Percentiles rank a stretch among this genome's conserved stretches.
These are phyloP conservation scores for Salix caprea DNA, from an alignment of 345 rosid species.

Conservation along the genomic window DNA sequence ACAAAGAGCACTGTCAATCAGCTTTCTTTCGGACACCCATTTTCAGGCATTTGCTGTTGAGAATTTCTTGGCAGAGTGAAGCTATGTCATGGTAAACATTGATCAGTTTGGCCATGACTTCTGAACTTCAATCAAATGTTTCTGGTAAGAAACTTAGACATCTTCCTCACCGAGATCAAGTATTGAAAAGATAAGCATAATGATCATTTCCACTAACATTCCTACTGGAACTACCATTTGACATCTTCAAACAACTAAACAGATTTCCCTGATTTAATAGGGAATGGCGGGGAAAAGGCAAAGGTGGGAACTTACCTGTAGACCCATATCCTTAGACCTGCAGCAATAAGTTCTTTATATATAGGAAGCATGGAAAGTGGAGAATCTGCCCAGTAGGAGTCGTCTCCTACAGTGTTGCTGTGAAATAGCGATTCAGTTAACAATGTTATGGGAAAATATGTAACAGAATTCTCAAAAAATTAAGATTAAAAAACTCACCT, in stretches of 20 bases:
- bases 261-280: not conserved
- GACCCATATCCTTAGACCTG: constrained; percentile 81
- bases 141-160: not conserved
- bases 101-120: not conserved
- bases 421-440: not conserved
- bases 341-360: constrained; percentile 78
- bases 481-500: constrained; percentile 36
- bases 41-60: too few species aligned
- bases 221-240: not conserved
- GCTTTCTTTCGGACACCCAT: not conserved
- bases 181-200: not conserved
- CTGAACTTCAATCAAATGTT: not conserved
- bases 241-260: not conserved
- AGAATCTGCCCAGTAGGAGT: constrained; percentile 66
- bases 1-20: not conserved
- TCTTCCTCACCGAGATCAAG: not conserved
- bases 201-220: not conserved
- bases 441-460: not conserved
- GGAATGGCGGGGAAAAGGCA: not conserved
- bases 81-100: not conserved
- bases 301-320: constrained; percentile 48
- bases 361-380: constrained; percentile 93
- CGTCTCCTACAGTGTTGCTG: constrained; percentile 60
- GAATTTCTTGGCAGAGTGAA: too few species aligned
- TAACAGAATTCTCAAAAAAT: not conserved